Evolutionary conservation across 2,329 filamentous ascomycete genomes (phyloP), one percentile per base, ranked within the genome.

Genomic region (Talaromyces sp.): DNA sequence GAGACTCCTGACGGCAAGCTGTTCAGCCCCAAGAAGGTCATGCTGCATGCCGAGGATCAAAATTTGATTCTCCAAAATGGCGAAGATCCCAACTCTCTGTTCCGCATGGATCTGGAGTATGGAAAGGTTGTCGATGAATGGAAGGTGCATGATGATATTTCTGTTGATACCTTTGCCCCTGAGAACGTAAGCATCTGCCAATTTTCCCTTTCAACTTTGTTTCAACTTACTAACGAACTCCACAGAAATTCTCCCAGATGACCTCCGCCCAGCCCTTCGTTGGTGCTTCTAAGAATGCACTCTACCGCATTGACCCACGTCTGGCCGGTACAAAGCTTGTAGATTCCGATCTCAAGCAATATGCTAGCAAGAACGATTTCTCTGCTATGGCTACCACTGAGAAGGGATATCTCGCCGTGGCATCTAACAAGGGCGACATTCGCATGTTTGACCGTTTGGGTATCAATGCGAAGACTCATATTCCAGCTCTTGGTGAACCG

Each of bases 91-190:
- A 93, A 96, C 77, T 91, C 90, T 47, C 82, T 99, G 1, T 99
- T 92, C 72, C 90, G 90, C 41, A 97, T 99, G 94, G 94, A 99
- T 75, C 81, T 99, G 40, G 93, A 99, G 72, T 95, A 95, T 64
- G 94, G 94, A 62, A 97, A 97, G 77, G 90, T 99, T 32, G 91
- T 97, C 2, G 94, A 99, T 67, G 94, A 99, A 74, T 99, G 94
- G 94, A 96, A 96, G 65, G 84, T 99, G 13, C 93, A 99, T 68
- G 93, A 99, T 57, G 90, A 97, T 69, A 97, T 99, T 50, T 88
- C 90, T 0, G 90, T 97, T 56, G 86, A 90, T 49, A 94, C 87
- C 9, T 97, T 97, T 73, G 90, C 90, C 0, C 94, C 94, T 0
- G 92, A 97, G 73, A 96, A 88, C 54, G 82, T 84, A 74, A 71